phyloP scores from a whole-genome alignment of 176 grass and related monocot species.

The Pontederia paniculata region DNA sequence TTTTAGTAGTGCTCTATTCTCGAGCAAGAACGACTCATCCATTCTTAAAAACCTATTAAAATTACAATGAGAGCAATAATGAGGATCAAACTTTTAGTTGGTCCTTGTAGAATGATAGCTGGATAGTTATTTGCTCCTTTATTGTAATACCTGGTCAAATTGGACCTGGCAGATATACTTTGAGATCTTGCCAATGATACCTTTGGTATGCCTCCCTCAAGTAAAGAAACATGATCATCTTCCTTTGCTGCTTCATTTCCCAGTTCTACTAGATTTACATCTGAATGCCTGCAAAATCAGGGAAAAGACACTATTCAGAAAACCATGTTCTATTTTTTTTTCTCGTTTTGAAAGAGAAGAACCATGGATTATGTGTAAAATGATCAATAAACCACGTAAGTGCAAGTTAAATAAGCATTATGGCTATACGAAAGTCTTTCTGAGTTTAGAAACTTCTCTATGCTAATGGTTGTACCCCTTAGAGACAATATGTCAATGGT shows the following conservation, averaged over 20 bases:
- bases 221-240: constrained; percentile 51
- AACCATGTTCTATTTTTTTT: no score
- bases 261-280: constrained; percentile 35
- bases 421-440: no score
- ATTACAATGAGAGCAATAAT: constrained; percentile 8
- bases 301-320: constrained; percentile 5
- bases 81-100: constrained; percentile 3
- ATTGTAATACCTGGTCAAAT: constrained; percentile 48
- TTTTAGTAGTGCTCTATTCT: constrained; percentile 50
- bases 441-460: no score
- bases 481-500: no score
- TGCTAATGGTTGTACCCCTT: no score
- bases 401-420: no score
- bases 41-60: constrained; percentile 54
- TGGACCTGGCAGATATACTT: constrained; percentile 31
- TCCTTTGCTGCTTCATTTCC: constrained; percentile 38
- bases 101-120: neutral
- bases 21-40: constrained; percentile 68
- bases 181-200: constrained; percentile 34
- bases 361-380: constrained; percentile 4
- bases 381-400: no score
- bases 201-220: constrained; percentile 62
- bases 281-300: constrained; percentile 34
- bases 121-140: constrained; percentile 7
- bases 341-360: neutral